Conservation (phyloP, 176 grass and related monocot genomes). For the Phoenix roebelenii region DNA sequence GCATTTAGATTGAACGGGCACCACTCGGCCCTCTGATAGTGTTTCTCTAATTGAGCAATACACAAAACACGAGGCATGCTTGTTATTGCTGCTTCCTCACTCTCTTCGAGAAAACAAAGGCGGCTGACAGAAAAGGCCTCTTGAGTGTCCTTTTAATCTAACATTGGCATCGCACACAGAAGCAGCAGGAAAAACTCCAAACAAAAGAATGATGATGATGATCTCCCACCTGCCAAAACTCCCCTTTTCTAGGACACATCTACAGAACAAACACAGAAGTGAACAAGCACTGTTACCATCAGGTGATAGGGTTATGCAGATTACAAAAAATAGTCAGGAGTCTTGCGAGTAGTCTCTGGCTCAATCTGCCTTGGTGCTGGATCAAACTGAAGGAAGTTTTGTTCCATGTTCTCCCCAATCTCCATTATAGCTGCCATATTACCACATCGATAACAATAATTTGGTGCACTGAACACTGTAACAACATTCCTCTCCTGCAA, state of each 20-base stretch:
- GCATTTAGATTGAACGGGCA: too few species aligned
- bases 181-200: background rate
- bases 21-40: too few species aligned
- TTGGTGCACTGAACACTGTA: constrained; percentile 66
- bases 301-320: background rate
- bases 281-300: too few species aligned
- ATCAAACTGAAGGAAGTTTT: constrained; percentile 69
- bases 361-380: constrained; percentile 54
- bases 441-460: constrained; percentile 63
- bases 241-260: too few species aligned
- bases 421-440: constrained; percentile 73
- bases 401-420: constrained; percentile 65
- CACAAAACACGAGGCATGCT: too few species aligned
- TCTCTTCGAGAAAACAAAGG: background rate
- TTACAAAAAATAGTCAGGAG: constrained; percentile 77
- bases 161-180: background rate
- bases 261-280: too few species aligned
- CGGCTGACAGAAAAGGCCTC: background rate
- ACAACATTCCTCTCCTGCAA: constrained; percentile 67
- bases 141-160: background rate
- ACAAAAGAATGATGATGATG: constrained; percentile 7
- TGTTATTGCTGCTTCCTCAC: too few species aligned
- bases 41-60: too few species aligned
- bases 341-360: constrained; percentile 51
- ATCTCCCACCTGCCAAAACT: background rate